Conservation (phyloP, 441 rosid genomes). For the Mallotus japonicus region DNA sequence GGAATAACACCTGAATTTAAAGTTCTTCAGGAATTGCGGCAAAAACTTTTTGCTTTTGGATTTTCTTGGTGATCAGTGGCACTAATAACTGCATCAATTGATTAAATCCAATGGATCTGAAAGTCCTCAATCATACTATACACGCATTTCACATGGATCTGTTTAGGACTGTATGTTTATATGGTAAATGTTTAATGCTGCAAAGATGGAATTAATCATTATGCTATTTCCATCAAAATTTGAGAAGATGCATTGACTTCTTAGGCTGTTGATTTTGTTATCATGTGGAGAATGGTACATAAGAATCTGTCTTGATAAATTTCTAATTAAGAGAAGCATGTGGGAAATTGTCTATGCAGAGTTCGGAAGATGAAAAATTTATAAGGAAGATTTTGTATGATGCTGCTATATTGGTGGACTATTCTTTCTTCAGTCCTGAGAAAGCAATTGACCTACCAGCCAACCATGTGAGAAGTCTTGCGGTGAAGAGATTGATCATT, state of each 20-base stretch:
- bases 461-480: conserved; percentile 34
- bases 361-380: conserved; percentile 34
- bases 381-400: conserved; percentile 45
- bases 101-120: not conserved
- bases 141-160: not conserved
- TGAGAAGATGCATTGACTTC: not conserved
- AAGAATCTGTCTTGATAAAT: not conserved
- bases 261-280: conserved; percentile 2
- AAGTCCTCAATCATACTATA: not conserved
- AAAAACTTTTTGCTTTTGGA: not conserved
- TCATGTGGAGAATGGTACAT: not conserved
- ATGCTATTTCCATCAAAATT: not conserved
- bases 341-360: conserved; percentile 32
- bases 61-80: not conserved
- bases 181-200: not conserved
- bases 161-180: not conserved
- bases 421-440: conserved; percentile 39
- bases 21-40: not conserved
- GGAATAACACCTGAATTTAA: not conserved
- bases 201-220: not conserved
- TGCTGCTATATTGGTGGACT: conserved; percentile 47
- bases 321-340: not conserved
- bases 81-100: not conserved
- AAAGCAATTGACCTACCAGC: conserved; percentile 26
- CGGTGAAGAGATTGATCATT: conserved; percentile 43